Evolutionary conservation across 2,329 filamentous ascomycete species (phyloP), one percentile per base, ranked within the genome.

Genomic region (Fusarium anguioides): DNA sequence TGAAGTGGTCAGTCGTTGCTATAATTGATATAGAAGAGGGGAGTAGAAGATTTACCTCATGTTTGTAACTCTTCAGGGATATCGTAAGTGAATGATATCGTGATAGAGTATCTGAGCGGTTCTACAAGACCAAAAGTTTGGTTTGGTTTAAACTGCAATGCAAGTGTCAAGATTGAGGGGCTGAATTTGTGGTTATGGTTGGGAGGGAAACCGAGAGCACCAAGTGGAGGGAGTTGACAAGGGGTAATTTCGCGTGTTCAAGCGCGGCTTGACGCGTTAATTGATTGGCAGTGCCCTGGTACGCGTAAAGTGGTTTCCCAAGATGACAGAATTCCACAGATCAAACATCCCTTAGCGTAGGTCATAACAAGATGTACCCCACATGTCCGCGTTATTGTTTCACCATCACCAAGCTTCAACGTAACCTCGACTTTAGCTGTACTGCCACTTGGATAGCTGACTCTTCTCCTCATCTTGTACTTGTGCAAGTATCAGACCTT

Each of bases 261-360:
- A 37, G 68, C 75, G 76, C 73, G 74, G 42, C 45, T 20, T 29
- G 56, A 75, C 82, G 81, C 81, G 81, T 84, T 78, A 81, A 84
- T 78, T 82, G 78, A 64, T 55, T 52, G 71, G 33, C 8, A 8
- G 39, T 70, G 66, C 77, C 79, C 78, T 59, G n/a, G 11, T 24
- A 66, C 79, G 77, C 73, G 77, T 79, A 78, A 81, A 81, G 78
- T 75, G 72, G 70, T 69, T 64, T 2, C 2, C 2, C 1, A 4
- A 15, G 6, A 2, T 6, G 42, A 56, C 51, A 55, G 29, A 71
- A 70, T 60, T 48, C 24, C 9, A 17, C 3, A 15, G 17, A 5
- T 14, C 23, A 60, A 14, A 1, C 3, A 9, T 6, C 6, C 7
- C 4, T n/a, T n/a, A 3, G 7, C 1, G 21, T 9, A 1, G 1